Evolutionary conservation across 331 rosid species (phyloP).

Genomic region (Malus hybrid): DNA sequence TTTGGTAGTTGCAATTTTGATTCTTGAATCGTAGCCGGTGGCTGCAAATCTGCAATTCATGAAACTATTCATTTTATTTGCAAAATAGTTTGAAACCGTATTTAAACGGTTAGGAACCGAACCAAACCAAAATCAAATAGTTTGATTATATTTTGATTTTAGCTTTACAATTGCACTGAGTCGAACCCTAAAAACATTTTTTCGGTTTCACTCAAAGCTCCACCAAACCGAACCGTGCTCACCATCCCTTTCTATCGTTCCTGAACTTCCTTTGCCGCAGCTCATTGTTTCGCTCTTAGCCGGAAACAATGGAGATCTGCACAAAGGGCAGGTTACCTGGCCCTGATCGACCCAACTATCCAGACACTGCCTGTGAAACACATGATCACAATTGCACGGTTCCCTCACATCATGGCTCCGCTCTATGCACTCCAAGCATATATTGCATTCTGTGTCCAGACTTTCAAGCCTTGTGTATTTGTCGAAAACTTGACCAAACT

Average conservation of each 20-base stretch:
- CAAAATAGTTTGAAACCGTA: too few relatives aligned
- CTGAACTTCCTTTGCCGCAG: neutral
- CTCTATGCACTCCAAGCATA: conserved; percentile 22
- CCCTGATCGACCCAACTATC: conserved; percentile 26
- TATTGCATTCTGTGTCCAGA: neutral
- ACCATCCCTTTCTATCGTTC: neutral
- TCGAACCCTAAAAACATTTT: too few relatives aligned
- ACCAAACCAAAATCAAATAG: too few relatives aligned
- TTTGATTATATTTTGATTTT: too few relatives aligned
- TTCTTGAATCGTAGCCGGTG: too few relatives aligned
- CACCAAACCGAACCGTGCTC: too few relatives aligned
- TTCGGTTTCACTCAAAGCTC: too few relatives aligned
- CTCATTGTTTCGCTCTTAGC: neutral
- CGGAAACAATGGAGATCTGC: conserved; percentile 24
- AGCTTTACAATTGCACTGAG: too few relatives aligned
- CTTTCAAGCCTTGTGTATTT: neutral
- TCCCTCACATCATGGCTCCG: conserved; percentile 21
- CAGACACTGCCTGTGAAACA: conserved; percentile 23
- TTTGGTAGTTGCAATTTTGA: too few relatives aligned
- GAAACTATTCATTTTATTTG: too few relatives aligned
- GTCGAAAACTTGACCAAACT: neutral
- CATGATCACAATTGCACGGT: conserved; percentile 17
- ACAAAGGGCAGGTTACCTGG: conserved; percentile 28
- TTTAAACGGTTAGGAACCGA: too few relatives aligned
- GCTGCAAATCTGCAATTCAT: too few relatives aligned